phyloP scores from a whole-genome alignment of 2,329 filamentous ascomycete species.

The Curvularia spicifera region DNA sequence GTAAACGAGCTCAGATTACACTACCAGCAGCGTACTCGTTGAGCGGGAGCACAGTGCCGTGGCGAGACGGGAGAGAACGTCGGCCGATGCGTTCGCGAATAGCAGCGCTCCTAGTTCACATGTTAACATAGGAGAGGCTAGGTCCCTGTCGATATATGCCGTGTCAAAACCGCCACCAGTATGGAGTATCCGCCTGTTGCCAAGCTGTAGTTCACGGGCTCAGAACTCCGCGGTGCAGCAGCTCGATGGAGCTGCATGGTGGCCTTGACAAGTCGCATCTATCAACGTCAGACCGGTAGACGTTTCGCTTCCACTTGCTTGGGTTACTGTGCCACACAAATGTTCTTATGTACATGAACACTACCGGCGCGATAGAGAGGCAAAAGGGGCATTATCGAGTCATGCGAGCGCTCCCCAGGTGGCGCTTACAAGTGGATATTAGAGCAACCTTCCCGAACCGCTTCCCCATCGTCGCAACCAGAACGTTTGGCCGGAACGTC shows the following conservation, averaged over 20 bases:
- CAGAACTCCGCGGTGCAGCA: not conserved
- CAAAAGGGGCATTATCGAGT: not conserved
- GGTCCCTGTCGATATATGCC: constrained; percentile 3
- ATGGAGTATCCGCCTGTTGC: not conserved
- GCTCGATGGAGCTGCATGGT: not conserved
- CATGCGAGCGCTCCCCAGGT: not conserved
- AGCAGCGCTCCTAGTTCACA: not conserved
- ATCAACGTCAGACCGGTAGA: not conserved
- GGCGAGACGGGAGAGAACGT: not conserved
- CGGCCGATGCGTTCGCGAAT: constrained; percentile 2
- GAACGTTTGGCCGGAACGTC: constrained; percentile 1
- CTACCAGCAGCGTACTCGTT: constrained; percentile 3
- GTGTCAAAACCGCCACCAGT: constrained; percentile 5
- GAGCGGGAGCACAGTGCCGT: constrained; percentile 3
- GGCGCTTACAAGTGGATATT: constrained; percentile 1
- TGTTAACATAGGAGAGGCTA: constrained; percentile 11
- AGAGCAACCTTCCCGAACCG: constrained; percentile 9
- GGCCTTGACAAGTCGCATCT: not conserved
- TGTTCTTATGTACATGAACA: not conserved
- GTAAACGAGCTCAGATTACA: not conserved
- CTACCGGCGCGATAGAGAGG: not conserved
- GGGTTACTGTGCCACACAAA: constrained; percentile 7
- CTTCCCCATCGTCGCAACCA: constrained; percentile 6
- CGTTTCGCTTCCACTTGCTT: constrained; percentile 5
- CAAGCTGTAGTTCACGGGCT: not conserved